These are phyloP conservation scores for Daldinia loculata DNA, from an alignment of 495 filamentous ascomycete species.

Conservation along the genomic window DNA sequence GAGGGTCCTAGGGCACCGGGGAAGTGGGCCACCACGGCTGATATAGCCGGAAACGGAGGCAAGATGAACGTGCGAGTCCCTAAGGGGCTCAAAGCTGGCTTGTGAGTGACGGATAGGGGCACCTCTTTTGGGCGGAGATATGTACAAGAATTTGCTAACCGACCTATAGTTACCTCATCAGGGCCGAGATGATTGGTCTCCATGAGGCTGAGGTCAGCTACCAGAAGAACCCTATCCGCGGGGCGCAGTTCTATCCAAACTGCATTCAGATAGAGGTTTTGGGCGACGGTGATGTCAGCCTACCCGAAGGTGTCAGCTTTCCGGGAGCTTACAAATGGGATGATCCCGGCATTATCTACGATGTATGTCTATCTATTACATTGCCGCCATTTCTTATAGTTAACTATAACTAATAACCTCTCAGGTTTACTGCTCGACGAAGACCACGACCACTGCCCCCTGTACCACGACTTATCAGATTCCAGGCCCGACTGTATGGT, in stretches of 20 bases:
- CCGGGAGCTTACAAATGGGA: conserved; percentile 48
- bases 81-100: conserved; percentile 52
- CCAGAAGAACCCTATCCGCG: conserved; percentile 45
- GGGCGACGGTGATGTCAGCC: conserved; percentile 46
- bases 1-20: neutral
- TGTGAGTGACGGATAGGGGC: conserved; percentile 36
- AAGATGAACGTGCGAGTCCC: conserved; percentile 55
- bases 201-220: conserved; percentile 53
- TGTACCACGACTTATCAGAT: conserved; percentile 45
- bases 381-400: neutral
- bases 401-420: neutral
- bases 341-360: conserved; percentile 47
- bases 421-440: conserved; percentile 31
- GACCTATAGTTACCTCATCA: conserved; percentile 50
- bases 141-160: neutral
- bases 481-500: conserved; percentile 47
- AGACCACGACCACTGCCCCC: conserved; percentile 37
- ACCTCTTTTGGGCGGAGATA: neutral
- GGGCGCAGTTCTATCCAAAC: conserved; percentile 58
- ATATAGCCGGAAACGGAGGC: conserved; percentile 53
- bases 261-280: conserved; percentile 57
- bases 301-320: conserved; percentile 47
- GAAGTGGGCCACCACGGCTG: conserved; percentile 52
- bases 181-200: conserved; percentile 58
- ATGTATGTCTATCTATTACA: conserved; percentile 32